A percentile compares a stretch with the other conserved stretches of the same genome.
These are phyloP conservation scores for Trichopus zeylanicus DNA, from an alignment of 116 monocot genomes.

Conservation along the genomic window DNA sequence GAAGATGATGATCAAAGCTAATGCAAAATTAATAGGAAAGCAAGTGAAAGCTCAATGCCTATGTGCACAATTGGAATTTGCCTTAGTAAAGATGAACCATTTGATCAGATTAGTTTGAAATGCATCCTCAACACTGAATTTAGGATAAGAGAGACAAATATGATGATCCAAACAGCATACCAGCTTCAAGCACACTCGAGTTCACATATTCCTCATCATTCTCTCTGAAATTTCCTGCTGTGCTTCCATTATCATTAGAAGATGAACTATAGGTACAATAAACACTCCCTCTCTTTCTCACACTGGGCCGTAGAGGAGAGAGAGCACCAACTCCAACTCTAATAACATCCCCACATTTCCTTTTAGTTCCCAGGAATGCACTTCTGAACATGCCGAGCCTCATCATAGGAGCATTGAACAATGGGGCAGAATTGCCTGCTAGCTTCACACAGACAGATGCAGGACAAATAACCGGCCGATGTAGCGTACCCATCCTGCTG, in stretches of 20 bases:
- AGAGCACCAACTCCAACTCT: constrained; percentile 8
- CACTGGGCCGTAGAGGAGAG: not conserved
- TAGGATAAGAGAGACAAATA: too few relatives aligned
- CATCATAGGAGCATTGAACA: not conserved
- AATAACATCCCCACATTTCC: constrained; percentile 12
- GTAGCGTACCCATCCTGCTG: constrained; percentile 44
- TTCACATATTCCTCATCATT: constrained; percentile 80
- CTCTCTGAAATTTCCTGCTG: constrained; percentile 58
- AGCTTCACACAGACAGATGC: constrained; percentile 21
- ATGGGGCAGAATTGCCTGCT: constrained; percentile 4
- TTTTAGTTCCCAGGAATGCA: constrained; percentile 36
- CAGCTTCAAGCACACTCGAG: constrained; percentile 85
- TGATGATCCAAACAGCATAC: constrained; percentile 22
- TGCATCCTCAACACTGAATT: too few relatives aligned
- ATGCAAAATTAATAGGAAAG: too few relatives aligned
- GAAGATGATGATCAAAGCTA: too few relatives aligned
- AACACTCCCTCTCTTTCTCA: constrained; percentile 18
- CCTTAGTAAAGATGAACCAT: too few relatives aligned
- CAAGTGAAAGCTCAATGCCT: too few relatives aligned
- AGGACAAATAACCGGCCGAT: constrained; percentile 51
- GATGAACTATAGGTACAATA: constrained; percentile 63
- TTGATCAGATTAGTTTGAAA: too few relatives aligned
- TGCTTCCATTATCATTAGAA: constrained; percentile 73
- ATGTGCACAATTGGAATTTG: not conserved
- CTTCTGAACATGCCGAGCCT: constrained; percentile 18